Conservation (phyloP, 1,284 basidiomycete genomes). For the Ustilago loliicola region DNA sequence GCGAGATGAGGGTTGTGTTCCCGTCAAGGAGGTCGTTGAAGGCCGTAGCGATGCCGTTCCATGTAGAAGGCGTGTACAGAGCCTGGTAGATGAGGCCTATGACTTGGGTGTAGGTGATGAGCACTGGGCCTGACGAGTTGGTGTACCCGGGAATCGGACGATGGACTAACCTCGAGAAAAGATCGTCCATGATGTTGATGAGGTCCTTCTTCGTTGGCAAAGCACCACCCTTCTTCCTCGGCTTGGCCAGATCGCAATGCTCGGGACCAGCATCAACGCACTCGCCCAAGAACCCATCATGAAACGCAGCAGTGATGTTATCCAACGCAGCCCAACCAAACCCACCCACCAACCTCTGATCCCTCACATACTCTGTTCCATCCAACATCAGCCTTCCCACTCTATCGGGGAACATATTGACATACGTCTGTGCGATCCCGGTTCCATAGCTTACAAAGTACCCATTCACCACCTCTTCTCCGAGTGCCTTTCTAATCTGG, state of each 20-base stretch:
- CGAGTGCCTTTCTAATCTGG: constrained; percentile 39
- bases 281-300: constrained; percentile 50
- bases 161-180: constrained; percentile 21
- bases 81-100: constrained; percentile 34
- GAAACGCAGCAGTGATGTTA: constrained; percentile 45
- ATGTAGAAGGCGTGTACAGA: constrained; percentile 31
- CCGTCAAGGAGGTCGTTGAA: constrained; percentile 31
- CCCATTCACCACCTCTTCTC: constrained; percentile 26
- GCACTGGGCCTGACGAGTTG: constrained; percentile 19
- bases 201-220: constrained; percentile 5
- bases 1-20: constrained; percentile 30
- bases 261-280: constrained; percentile 42
- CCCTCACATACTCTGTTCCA: constrained; percentile 45
- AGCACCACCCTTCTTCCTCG: background rate
- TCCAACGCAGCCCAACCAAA: constrained; percentile 45
- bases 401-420: constrained; percentile 44
- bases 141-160: constrained; percentile 36
- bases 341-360: constrained; percentile 30
- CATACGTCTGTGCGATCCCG: constrained; percentile 45
- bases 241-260: constrained; percentile 34
- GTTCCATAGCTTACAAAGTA: constrained; percentile 54
- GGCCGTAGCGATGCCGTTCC: constrained; percentile 26
- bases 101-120: constrained; percentile 42
- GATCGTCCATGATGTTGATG: constrained; percentile 19
- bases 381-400: constrained; percentile 43